Percentiles rank a stretch among this genome's conserved stretches.
phyloP scores from a whole-genome alignment of 2,329 filamentous ascomycete species.

The Trichoderma breve region DNA sequence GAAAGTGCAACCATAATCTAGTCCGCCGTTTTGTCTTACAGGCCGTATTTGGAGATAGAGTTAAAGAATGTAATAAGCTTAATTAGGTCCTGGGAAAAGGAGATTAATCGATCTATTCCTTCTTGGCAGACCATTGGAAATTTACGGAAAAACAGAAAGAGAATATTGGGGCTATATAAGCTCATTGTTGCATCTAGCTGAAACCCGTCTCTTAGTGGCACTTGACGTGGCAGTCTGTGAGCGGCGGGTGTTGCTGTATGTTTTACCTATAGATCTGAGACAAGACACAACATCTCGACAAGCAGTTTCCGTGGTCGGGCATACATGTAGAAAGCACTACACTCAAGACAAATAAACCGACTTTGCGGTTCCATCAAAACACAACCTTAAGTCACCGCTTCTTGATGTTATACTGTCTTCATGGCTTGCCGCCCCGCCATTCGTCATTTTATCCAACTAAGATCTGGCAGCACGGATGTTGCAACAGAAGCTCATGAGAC shows the following conservation, averaged over 20 bases:
- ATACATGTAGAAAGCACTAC: background rate
- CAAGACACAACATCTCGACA: background rate
- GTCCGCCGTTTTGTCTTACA: background rate
- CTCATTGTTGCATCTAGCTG: background rate
- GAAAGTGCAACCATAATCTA: background rate
- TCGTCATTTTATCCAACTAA: background rate
- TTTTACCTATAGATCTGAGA: background rate
- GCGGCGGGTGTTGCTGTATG: background rate
- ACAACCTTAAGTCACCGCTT: background rate
- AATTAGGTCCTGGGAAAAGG: background rate
- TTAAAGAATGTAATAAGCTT: background rate
- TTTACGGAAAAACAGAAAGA: background rate
- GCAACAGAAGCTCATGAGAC: background rate
- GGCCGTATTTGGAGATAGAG: background rate
- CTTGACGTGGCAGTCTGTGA: background rate
- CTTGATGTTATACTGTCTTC: background rate
- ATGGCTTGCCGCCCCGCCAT: background rate
- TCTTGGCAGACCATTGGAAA: background rate
- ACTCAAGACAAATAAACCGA: background rate
- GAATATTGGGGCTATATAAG: background rate
- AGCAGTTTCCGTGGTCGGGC: background rate
- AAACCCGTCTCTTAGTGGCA: background rate
- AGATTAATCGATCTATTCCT: background rate
- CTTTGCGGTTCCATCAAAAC: background rate
- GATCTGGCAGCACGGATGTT: accelerated